Evolutionary conservation across 164 flowering plant genomes (phyloP).

Genomic region (Cinnamomum chago): DNA sequence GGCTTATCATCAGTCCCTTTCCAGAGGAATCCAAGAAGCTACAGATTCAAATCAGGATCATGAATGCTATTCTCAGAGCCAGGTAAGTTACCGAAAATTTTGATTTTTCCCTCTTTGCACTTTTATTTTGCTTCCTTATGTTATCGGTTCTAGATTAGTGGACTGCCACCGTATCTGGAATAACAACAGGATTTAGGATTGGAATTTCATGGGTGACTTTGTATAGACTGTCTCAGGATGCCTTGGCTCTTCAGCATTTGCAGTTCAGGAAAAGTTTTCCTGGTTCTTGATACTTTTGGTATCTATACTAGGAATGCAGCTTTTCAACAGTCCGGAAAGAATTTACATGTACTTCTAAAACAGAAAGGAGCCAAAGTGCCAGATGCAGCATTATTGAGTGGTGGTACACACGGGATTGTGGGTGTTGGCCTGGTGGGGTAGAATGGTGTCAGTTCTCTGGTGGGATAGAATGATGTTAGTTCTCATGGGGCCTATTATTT

Average conservation of each 20-base stretch:
- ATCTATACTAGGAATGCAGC: no score
- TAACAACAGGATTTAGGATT: neutral
- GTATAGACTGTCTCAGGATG: neutral
- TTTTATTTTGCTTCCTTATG: neutral
- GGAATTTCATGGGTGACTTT: neutral
- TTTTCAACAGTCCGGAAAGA: no score
- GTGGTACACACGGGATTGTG: neutral
- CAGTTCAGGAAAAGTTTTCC: neutral
- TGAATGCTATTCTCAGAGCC: constrained; percentile 35
- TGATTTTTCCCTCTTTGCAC: neutral
- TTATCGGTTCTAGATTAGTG: neutral
- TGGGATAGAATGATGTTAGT: no score
- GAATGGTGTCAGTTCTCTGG: neutral
- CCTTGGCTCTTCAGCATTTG: neutral
- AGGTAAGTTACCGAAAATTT: constrained; percentile 37
- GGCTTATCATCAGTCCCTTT: constrained; percentile 26
- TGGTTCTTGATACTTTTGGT: neutral
- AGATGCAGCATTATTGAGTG: neutral
- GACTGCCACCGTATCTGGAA: neutral
- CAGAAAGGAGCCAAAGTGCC: neutral
- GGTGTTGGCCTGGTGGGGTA: neutral
- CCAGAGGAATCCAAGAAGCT: constrained; percentile 48
- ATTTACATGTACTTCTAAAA: no score
- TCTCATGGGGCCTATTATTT: neutral
- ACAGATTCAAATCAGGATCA: constrained; percentile 62